Evolutionary conservation across 2,329 filamentous ascomycete genomes (phyloP).

Genomic region (Sclerotinia spermophila): DNA sequence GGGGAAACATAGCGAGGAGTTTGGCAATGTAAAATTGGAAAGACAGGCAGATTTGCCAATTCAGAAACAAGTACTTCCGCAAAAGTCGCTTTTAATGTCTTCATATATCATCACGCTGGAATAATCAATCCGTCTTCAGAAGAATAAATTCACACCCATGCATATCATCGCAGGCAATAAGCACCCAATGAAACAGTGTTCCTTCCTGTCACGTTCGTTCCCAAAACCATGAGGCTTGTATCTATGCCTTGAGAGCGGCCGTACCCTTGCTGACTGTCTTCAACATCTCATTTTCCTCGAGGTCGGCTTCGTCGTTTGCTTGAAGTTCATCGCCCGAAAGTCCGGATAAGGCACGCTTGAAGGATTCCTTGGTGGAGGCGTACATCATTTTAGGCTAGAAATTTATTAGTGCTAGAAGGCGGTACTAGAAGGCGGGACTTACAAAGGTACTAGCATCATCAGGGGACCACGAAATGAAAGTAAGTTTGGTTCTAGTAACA

Average conservation of each 20-base stretch:
- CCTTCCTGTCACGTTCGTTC: conserved; percentile 15
- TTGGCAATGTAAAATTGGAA: conserved; percentile 11
- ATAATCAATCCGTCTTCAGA: conserved; percentile 18
- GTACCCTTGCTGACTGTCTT: conserved; percentile 58
- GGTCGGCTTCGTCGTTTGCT: conserved; percentile 79
- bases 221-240: conserved; percentile 7
- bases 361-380: conserved; percentile 81
- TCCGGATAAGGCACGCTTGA: conserved; percentile 75
- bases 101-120: conserved; percentile 21
- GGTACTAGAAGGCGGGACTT: background rate
- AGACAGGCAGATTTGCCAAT: conserved; percentile 13
- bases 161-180: conserved; percentile 27
- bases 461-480: conserved; percentile 75
- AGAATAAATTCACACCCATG: conserved; percentile 16
- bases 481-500: conserved; percentile 64
- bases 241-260: conserved; percentile 16
- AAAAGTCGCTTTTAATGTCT: conserved; percentile 21
- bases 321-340: conserved; percentile 69
- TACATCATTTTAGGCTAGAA: conserved; percentile 82
- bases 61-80: conserved; percentile 11
- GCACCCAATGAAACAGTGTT: conserved; percentile 32
- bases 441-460: conserved; percentile 74
- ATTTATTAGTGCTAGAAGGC: background rate
- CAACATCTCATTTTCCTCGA: conserved; percentile 71
- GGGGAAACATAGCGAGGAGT: conserved; percentile 27